phyloP scores from a whole-genome alignment of 1,284 basidiomycete species.

The Trichosporon sp. region DNA sequence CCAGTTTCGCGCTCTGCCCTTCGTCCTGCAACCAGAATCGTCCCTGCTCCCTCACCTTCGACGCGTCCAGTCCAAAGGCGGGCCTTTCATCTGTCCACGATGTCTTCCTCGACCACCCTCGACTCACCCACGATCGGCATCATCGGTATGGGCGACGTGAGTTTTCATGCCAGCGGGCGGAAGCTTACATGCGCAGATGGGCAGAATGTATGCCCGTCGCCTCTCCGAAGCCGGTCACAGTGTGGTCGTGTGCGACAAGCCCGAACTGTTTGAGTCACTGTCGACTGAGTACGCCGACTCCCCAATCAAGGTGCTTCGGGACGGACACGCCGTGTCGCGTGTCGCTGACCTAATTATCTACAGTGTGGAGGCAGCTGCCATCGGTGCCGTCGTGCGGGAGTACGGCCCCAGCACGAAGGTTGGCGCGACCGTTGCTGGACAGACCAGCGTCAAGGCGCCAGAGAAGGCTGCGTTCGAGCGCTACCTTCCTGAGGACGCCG shows the following conservation, averaged over 20 bases:
- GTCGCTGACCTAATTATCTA: slow-evolving; percentile 87
- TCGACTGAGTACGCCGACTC: slow-evolving; percentile 63
- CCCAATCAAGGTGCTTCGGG: slow-evolving; percentile 68
- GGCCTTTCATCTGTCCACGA: neutral
- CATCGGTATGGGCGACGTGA: slow-evolving; percentile 77
- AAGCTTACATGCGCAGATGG: slow-evolving; percentile 67
- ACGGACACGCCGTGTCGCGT: slow-evolving; percentile 82
- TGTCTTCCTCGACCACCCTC: slow-evolving; percentile 6
- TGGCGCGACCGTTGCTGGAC: slow-evolving; percentile 88
- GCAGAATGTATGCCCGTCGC: slow-evolving; percentile 82
- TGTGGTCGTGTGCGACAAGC: slow-evolving; percentile 89
- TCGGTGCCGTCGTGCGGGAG: slow-evolving; percentile 77
- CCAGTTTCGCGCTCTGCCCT: neutral
- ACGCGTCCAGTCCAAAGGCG: neutral
- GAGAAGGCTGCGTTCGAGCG: slow-evolving; percentile 89
- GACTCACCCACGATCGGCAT: slow-evolving; percentile 70
- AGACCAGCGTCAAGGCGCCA: slow-evolving; percentile 96
- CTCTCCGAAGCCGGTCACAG: slow-evolving; percentile 56
- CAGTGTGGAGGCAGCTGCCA: slow-evolving; percentile 90
- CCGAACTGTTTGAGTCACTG: slow-evolving; percentile 72
- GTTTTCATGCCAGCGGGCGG: slow-evolving; percentile 22
- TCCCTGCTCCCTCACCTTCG: neutral
- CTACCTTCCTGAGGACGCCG: slow-evolving; percentile 79
- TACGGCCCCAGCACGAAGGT: slow-evolving; percentile 95
- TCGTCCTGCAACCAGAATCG: neutral